phyloP scores from a whole-genome alignment of 2,329 filamentous ascomycete genomes.

The Ceratocystis ficicola region DNA sequence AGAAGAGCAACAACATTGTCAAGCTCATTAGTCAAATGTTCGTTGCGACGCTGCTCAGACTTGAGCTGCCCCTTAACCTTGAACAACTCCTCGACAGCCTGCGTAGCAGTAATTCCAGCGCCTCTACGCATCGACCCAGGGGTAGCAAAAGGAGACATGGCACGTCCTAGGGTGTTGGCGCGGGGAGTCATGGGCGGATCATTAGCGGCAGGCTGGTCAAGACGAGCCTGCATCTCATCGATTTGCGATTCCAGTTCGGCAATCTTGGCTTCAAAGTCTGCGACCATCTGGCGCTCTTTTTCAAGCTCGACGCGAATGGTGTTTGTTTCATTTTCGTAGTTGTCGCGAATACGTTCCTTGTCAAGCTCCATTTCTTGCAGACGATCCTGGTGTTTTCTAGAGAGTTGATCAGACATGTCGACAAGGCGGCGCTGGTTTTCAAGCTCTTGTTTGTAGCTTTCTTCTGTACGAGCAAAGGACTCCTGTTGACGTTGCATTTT shows the following conservation, averaged over 20 bases:
- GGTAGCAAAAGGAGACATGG: conserved; percentile 51
- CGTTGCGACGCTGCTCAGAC: conserved; percentile 59
- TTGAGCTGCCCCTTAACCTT: conserved; percentile 61
- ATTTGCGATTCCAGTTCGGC: conserved; percentile 42
- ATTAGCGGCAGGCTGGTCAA: conserved; percentile 30
- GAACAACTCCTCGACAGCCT: conserved; percentile 52
- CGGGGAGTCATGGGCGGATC: conserved; percentile 50
- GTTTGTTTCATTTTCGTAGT: conserved; percentile 49
- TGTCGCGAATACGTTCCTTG: conserved; percentile 48
- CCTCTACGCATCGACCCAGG: conserved; percentile 47
- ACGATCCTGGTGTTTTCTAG: conserved; percentile 57
- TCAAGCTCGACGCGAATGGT: conserved; percentile 47
- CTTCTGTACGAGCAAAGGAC: conserved; percentile 65
- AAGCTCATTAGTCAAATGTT: conserved; percentile 62
- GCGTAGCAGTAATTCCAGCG: conserved; percentile 45
- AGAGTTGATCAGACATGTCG: conserved; percentile 66
- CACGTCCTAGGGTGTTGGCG: conserved; percentile 43
- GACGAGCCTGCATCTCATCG: conserved; percentile 40
- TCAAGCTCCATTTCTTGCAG: conserved; percentile 58
- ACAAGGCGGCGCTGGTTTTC: conserved; percentile 70
- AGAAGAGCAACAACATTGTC: conserved; percentile 78
- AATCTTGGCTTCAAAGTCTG: conserved; percentile 37
- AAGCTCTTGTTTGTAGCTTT: conserved; percentile 76
- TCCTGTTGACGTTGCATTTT: conserved; percentile 81
- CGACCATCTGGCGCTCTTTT: conserved; percentile 38